Conservation (phyloP, 768 basidiomycete species). For the Clitopilus hobsonii region DNA sequence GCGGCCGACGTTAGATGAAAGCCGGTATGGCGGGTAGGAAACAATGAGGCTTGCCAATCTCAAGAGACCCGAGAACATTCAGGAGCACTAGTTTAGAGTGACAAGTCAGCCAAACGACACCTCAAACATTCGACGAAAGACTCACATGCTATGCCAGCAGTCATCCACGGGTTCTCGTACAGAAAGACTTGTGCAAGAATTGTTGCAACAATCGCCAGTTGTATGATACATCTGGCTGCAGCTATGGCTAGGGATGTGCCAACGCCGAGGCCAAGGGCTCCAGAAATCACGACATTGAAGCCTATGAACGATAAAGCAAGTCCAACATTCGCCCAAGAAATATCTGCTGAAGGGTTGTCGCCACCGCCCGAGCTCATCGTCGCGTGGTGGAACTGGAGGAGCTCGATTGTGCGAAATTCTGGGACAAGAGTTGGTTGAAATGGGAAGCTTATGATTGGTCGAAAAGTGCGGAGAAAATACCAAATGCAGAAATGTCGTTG, state of each 20-base stretch:
- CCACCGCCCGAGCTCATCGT: background rate
- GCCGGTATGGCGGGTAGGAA: background rate
- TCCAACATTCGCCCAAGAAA: constrained; percentile 72
- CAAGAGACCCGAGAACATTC: constrained; percentile 74
- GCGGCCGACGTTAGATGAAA: background rate
- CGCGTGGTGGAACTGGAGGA: background rate
- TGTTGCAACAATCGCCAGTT: constrained; percentile 70
- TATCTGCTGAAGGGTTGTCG: constrained; percentile 6
- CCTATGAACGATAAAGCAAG: constrained; percentile 73
- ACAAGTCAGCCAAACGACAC: background rate
- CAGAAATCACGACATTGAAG: constrained; percentile 68
- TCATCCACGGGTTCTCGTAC: constrained; percentile 68
- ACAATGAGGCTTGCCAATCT: constrained; percentile 49
- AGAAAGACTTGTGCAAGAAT: constrained; percentile 73
- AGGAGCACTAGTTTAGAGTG: constrained; percentile 48
- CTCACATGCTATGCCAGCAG: constrained; percentile 70
- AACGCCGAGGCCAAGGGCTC: constrained; percentile 63
- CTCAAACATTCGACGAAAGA: constrained; percentile 7
- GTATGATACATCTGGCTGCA: constrained; percentile 69
- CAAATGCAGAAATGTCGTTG: background rate
- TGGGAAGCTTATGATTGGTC: background rate
- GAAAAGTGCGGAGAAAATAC: background rate
- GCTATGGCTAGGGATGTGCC: constrained; percentile 67
- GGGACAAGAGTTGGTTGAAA: background rate
- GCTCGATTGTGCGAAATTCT: background rate